phyloP scores from a whole-genome alignment of 495 filamentous ascomycete species.

The Lophium mytilinum region DNA sequence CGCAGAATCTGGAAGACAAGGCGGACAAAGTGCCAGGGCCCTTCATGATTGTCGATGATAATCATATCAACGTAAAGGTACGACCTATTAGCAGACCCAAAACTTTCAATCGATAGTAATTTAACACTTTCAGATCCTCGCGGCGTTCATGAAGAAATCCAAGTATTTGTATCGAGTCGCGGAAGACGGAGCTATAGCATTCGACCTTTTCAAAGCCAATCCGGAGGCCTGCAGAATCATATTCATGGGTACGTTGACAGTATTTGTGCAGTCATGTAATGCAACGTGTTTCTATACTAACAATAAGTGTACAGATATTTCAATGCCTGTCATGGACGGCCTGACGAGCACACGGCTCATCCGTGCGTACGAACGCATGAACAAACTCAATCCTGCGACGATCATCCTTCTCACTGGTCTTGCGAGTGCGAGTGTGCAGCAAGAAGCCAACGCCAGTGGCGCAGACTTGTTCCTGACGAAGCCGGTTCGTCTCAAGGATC shows the following conservation, averaged over 20 bases:
- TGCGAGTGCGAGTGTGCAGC: not conserved
- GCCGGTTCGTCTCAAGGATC: not conserved
- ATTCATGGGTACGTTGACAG: not conserved
- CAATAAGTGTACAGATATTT: not conserved
- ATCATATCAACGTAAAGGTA: not conserved
- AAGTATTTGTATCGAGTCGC: not conserved
- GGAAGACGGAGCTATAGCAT: not conserved
- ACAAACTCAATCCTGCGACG: not conserved
- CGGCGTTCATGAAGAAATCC: not conserved
- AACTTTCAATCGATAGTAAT: not conserved
- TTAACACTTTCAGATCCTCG: not conserved
- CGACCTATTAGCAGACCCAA: not conserved
- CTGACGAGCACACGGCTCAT: not conserved
- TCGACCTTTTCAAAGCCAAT: not conserved
- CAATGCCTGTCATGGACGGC: constrained; percentile 1
- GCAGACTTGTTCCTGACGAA: not conserved
- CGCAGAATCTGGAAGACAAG: too few relatives aligned
- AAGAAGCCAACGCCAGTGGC: not conserved
- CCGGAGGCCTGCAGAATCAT: not conserved
- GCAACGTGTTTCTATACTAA: too few relatives aligned
- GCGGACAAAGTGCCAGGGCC: not conserved
- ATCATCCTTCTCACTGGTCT: not conserved
- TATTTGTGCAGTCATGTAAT: too few relatives aligned
- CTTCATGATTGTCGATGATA: not conserved
- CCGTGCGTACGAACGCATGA: not conserved